Percentiles rank a stretch among this genome's conserved stretches.
Evolutionary conservation across 73 alveolate genomes (phyloP).

Genomic region (Stentor roeselii): DNA sequence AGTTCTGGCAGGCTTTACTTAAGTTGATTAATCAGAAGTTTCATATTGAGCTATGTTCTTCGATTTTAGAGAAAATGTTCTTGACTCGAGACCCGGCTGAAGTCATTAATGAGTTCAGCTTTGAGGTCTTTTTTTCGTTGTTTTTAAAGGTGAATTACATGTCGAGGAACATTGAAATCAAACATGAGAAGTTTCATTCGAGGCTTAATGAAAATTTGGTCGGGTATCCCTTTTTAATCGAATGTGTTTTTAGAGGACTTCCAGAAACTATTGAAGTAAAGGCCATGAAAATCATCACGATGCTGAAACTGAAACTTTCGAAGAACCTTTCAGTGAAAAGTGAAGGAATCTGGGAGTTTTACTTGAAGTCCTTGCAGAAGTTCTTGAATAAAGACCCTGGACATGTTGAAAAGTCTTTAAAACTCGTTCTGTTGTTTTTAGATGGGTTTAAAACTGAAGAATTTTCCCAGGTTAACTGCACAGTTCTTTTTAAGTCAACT

Average conservation of each 20-base stretch:
- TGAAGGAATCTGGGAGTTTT: conserved; percentile 14
- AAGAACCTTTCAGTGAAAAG: not conserved
- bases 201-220: not conserved
- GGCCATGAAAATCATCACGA: not conserved
- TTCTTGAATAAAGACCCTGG: not conserved
- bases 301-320: not conserved
- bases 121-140: not conserved
- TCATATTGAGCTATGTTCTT: not conserved
- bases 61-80: not conserved
- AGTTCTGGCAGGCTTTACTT: not conserved
- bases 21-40: too few species aligned
- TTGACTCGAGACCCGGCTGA: not conserved
- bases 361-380: not conserved
- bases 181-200: not conserved
- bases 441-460: not conserved
- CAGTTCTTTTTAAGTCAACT: not conserved
- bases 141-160: not conserved
- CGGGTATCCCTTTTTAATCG: not conserved
- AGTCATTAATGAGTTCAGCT: too few species aligned
- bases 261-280: not conserved
- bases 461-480: not conserved
- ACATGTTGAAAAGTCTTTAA: not conserved
- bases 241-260: not conserved
- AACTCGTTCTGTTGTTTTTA: not conserved
- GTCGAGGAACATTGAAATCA: not conserved